phyloP scores from a whole-genome alignment of 371 early-diverging fungal genomes.

The Coemansia sp. region DNA sequence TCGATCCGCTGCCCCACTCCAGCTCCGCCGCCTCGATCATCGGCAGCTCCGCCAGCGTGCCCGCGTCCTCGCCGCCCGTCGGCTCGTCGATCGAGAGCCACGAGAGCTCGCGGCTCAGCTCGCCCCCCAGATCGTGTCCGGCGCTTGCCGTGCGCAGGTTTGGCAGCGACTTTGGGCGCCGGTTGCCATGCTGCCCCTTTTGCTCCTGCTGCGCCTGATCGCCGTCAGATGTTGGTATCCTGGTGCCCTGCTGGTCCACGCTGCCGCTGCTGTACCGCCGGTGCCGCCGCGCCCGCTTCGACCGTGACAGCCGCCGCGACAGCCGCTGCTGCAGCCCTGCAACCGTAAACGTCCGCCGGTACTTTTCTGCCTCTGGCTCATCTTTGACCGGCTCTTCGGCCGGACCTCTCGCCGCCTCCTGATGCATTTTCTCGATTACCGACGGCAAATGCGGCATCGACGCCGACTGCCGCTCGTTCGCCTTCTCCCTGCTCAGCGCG shows the following conservation, averaged over 20 bases:
- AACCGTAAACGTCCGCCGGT: neutral
- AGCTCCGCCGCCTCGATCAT: neutral
- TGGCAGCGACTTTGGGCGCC: constrained; percentile 3
- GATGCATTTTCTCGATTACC: neutral
- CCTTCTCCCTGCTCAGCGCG: neutral
- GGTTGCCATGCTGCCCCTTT: neutral
- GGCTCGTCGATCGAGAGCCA: neutral
- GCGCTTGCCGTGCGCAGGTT: neutral
- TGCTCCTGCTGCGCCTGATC: too few species aligned
- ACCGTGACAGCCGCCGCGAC: neutral
- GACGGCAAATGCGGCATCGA: constrained; percentile 10
- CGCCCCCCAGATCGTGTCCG: neutral
- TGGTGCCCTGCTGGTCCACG: neutral
- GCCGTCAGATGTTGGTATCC: neutral
- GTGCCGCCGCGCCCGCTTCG: neutral
- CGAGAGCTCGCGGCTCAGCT: constrained; percentile 2
- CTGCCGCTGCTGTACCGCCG: constrained; percentile 4
- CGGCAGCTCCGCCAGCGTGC: neutral
- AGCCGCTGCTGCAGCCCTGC: constrained; percentile 1
- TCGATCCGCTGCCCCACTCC: neutral
- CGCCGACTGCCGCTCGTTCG: neutral
- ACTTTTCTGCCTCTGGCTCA: neutral
- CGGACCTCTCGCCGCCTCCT: neutral
- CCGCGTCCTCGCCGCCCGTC: neutral
- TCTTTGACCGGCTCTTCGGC: neutral